Conservation (phyloP, 805 yeast species). For the Kluyveromyces starmeri region DNA sequence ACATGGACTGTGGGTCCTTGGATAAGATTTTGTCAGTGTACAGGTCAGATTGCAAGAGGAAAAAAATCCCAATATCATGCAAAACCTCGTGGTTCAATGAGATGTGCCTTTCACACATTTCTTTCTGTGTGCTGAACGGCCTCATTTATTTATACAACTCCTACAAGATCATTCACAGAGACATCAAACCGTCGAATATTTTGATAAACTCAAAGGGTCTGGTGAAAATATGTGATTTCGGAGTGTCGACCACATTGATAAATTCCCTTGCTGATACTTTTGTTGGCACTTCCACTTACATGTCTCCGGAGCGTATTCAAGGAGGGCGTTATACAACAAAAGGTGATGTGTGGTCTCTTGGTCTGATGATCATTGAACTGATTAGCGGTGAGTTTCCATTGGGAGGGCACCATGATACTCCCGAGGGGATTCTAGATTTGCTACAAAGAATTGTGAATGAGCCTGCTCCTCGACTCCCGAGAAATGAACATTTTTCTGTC, state of each 20-base stretch:
- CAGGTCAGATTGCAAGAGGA: slow-evolving; percentile 40
- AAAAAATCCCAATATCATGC: slow-evolving; percentile 8
- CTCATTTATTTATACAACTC: slow-evolving; percentile 70
- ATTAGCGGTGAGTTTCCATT: slow-evolving; percentile 82
- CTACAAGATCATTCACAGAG: slow-evolving; percentile 89
- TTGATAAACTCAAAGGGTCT: slow-evolving; percentile 79
- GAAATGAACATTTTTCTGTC: slow-evolving; percentile 29
- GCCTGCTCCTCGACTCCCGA: slow-evolving; percentile 67
- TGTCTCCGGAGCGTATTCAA: slow-evolving; percentile 96
- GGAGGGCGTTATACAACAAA: slow-evolving; percentile 91
- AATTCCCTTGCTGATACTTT: slow-evolving; percentile 95
- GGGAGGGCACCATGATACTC: slow-evolving; percentile 48
- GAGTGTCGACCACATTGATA: slow-evolving; percentile 85
- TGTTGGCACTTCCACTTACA: slow-evolving; percentile 95
- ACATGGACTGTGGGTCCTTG: slow-evolving; percentile 88
- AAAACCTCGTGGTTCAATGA: slow-evolving; percentile 33
- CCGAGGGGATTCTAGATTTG: slow-evolving; percentile 83
- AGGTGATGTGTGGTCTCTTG: slow-evolving; percentile 96
- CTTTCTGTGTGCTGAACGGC: slow-evolving; percentile 72
- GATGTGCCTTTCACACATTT: slow-evolving; percentile 59
- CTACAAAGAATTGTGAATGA: slow-evolving; percentile 91
- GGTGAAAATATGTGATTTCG: slow-evolving; percentile 91
- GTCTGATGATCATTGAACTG: slow-evolving; percentile 79
- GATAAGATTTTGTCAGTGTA: slow-evolving; percentile 60
- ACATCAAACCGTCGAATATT: slow-evolving; percentile 92